Conservation (phyloP, 1,284 basidiomycete genomes). For the Pterulicium gracile region DNA sequence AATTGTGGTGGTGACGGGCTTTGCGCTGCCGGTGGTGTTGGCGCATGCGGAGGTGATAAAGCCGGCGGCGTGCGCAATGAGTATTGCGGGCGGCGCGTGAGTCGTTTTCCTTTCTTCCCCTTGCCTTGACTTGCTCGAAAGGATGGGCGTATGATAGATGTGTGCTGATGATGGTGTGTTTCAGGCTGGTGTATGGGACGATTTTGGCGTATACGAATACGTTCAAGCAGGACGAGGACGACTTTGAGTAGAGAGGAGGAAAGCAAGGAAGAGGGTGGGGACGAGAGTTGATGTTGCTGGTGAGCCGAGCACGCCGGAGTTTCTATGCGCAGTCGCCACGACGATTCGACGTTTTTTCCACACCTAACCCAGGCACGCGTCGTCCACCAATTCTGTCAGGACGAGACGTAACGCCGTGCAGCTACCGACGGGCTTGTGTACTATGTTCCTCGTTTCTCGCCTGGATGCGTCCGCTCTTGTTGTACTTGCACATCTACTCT, state of each 20-base stretch:
- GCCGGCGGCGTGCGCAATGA: conserved; percentile 85
- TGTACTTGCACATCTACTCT: too few species aligned
- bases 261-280: too few species aligned
- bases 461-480: too few species aligned
- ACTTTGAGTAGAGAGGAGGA: conserved; percentile 57
- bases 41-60: conserved; percentile 88
- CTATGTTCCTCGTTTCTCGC: too few species aligned
- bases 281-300: too few species aligned
- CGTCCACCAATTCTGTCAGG: too few species aligned
- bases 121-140: neutral
- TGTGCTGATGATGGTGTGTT: neutral
- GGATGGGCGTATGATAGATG: neutral
- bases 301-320: too few species aligned
- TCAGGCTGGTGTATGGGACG: conserved; percentile 86
- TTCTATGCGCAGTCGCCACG: too few species aligned
- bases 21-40: conserved; percentile 87
- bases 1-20: conserved; percentile 83
- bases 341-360: too few species aligned
- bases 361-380: too few species aligned
- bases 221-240: conserved; percentile 69
- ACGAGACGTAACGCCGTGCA: too few species aligned
- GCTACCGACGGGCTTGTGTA: too few species aligned
- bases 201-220: conserved; percentile 81
- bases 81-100: conserved; percentile 84
- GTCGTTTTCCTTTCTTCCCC: conserved; percentile 17